Evolutionary conservation across 139 green algal species (phyloP).

Genomic region (Micractinium sp.): DNA sequence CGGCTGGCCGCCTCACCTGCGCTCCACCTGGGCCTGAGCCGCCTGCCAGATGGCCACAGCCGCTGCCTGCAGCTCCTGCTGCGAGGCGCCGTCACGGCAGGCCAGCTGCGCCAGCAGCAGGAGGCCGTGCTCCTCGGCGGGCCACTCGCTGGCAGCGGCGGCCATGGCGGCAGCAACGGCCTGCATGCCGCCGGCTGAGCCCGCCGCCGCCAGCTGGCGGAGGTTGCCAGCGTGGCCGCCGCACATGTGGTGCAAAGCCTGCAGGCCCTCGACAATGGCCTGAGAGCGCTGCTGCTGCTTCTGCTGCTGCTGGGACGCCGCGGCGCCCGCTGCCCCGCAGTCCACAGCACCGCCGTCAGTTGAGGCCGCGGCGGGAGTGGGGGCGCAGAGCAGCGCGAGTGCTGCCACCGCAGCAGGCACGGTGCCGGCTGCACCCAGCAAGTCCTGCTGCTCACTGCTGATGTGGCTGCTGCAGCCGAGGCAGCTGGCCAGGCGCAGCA

Average conservation of each 20-base stretch:
- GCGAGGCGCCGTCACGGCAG: background rate
- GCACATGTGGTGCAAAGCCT: constrained; percentile 22
- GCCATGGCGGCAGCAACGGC: background rate
- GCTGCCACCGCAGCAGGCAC: constrained; percentile 9
- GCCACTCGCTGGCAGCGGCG: background rate
- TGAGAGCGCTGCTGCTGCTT: background rate
- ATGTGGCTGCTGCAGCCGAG: background rate
- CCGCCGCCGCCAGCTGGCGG: constrained; percentile 2
- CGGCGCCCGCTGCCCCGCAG: background rate
- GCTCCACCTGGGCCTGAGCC: constrained; percentile 16
- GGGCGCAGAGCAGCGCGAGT: background rate
- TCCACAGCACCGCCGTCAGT: background rate
- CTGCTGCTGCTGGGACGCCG: background rate
- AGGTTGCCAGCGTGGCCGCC: constrained; percentile 2
- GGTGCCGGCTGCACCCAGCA: constrained; percentile 1
- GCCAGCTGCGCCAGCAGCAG: constrained; percentile 31
- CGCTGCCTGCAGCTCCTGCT: constrained; percentile 10
- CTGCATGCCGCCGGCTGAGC: constrained; percentile 2
- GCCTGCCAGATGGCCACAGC: constrained; percentile 22
- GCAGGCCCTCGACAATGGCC: background rate
- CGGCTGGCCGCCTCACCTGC: background rate
- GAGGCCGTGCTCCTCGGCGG: constrained; percentile 5
- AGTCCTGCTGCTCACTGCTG: background rate
- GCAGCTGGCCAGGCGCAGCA: constrained; percentile 26
- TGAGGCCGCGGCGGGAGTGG: background rate